Percentiles rank a stretch among this genome's conserved stretches.
Conservation (phyloP, 169 alveolate genomes). For the Eimeria sp. region DNA sequence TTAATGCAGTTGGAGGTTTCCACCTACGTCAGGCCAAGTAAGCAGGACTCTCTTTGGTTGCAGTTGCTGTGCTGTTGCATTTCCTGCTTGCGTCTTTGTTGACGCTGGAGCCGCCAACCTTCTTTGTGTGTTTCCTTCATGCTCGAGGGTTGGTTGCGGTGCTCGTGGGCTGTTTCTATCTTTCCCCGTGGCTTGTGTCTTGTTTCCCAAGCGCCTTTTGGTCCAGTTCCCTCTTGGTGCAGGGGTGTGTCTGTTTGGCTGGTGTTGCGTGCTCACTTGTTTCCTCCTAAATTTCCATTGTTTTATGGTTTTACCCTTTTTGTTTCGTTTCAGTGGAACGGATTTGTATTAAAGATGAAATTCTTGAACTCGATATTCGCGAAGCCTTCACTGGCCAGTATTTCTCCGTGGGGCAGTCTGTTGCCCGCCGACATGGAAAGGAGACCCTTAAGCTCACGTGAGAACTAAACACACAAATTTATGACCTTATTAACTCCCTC, state of each 20-base stretch:
- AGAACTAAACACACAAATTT: too few relatives aligned
- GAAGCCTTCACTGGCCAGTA: constrained; percentile 47
- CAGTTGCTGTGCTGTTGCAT: not conserved
- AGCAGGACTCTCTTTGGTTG: not conserved
- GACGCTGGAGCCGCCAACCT: not conserved
- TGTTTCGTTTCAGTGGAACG: constrained; percentile 15
- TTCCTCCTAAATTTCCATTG: not conserved
- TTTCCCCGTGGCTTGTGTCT: not conserved
- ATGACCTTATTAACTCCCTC: too few relatives aligned
- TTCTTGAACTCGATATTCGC: constrained; percentile 7
- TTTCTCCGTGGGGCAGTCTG: constrained; percentile 62
- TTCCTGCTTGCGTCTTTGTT: not conserved
- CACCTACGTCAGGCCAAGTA: constrained; percentile 80
- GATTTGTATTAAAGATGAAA: constrained; percentile 31
- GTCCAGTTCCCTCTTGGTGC: too few relatives aligned
- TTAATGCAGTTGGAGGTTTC: constrained; percentile 74
- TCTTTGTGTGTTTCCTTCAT: not conserved
- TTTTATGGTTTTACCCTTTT: not conserved
- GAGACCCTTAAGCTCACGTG: constrained; percentile 74
- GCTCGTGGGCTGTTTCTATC: not conserved
- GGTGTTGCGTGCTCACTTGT: too few relatives aligned
- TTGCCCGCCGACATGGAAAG: constrained; percentile 41
- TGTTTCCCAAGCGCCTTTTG: not conserved
- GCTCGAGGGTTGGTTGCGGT: not conserved
- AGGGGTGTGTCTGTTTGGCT: too few relatives aligned